Conservation (phyloP, 345 rosid species). For the Aquilaria malaccensis region DNA sequence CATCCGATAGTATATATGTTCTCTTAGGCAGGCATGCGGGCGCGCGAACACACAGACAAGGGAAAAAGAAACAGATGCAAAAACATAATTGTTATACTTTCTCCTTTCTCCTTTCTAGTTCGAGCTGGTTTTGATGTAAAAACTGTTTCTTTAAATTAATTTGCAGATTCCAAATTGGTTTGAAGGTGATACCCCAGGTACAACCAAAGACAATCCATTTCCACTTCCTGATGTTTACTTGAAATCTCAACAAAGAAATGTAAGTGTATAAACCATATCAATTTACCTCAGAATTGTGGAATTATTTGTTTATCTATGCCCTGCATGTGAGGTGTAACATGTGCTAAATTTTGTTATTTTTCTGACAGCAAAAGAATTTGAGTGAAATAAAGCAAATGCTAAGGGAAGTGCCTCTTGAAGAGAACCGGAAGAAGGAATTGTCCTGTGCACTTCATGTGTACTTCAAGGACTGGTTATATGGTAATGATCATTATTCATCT, state of each 20-base stretch:
- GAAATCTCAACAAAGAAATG: constrained; percentile 79
- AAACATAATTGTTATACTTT: background rate
- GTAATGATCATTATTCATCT: constrained; percentile 28
- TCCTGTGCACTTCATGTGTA: constrained; percentile 81
- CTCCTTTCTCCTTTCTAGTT: background rate
- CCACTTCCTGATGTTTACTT: constrained; percentile 65
- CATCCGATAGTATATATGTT: background rate
- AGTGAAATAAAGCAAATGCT: constrained; percentile 67
- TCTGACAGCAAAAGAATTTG: constrained; percentile 60
- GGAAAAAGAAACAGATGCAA: background rate
- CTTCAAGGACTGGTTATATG: constrained; percentile 97
- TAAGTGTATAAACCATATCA: constrained; percentile 22
- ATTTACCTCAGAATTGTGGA: constrained; percentile 1
- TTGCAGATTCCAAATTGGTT: constrained; percentile 92
- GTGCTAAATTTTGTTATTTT: background rate
- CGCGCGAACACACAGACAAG: too few species aligned
- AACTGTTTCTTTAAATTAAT: constrained; percentile 14
- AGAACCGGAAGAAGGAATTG: constrained; percentile 76
- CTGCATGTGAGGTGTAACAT: constrained; percentile 4
- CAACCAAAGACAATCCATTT: constrained; percentile 85
- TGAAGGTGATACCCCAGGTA: constrained; percentile 56
- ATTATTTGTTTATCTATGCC: background rate
- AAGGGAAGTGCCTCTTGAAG: constrained; percentile 79
- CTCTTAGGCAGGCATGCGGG: background rate
- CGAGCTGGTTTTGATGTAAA: constrained; percentile 7